These are phyloP conservation scores for Podaxis mareebaensis DNA, from an alignment of 768 basidiomycete species.

Conservation along the genomic window DNA sequence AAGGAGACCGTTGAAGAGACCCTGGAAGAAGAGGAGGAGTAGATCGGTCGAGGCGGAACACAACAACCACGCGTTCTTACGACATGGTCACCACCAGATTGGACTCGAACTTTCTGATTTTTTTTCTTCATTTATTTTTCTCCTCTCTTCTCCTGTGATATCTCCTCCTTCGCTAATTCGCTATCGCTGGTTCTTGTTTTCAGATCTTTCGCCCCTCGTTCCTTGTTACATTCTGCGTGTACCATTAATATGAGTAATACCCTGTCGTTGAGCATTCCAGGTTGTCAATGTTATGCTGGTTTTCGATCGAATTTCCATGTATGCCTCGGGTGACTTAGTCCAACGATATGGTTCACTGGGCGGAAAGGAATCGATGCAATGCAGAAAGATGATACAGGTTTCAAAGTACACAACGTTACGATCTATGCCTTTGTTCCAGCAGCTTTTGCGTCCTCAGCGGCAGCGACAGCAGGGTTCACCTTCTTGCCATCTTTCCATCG, in stretches of 20 bases:
- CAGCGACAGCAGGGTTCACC: constrained; percentile 93
- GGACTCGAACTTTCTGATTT: not conserved
- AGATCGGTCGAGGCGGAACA: not conserved
- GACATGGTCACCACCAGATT: not conserved
- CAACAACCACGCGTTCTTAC: not conserved
- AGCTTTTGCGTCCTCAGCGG: constrained; percentile 86
- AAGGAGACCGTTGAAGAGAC: constrained; percentile 51
- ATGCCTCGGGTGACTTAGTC: not conserved
- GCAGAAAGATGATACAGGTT: constrained; percentile 13
- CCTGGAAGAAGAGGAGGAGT: constrained; percentile 33
- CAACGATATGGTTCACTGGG: not conserved
- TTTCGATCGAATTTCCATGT: not conserved
- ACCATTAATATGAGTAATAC: constrained; percentile 16
- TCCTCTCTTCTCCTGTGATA: not conserved
- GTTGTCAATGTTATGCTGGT: not conserved
- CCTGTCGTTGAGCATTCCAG: constrained; percentile 3
- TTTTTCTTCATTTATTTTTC: constrained; percentile 8
- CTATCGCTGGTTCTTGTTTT: not conserved
- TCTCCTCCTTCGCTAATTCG: not conserved
- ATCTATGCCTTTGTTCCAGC: constrained; percentile 54
- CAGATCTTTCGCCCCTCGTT: not conserved
- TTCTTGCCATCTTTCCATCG: constrained; percentile 97
- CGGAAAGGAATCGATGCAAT: constrained; percentile 9
- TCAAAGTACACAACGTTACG: constrained; percentile 16
- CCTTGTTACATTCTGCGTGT: constrained; percentile 14